These are phyloP conservation scores for Umbellularia californica DNA, from an alignment of 164 flowering plant species.

Conservation along the genomic window DNA sequence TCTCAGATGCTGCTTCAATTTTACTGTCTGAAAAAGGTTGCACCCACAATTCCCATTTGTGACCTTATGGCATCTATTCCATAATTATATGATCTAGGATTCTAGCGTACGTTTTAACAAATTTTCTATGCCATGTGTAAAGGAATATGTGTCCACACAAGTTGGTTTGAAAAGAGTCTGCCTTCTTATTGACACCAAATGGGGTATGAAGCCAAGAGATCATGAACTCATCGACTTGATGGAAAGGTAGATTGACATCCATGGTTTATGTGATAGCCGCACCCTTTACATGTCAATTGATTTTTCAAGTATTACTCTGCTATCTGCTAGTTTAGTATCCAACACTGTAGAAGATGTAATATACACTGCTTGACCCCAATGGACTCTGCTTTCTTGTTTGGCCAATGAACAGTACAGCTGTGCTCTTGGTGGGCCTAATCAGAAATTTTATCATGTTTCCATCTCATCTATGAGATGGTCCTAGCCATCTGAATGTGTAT, in stretches of 20 bases:
- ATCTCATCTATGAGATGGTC: too few species aligned
- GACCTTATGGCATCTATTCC: neutral
- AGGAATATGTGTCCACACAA: slow-evolving; percentile 90
- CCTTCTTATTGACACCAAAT: slow-evolving; percentile 92
- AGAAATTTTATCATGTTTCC: too few species aligned
- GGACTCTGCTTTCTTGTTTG: neutral
- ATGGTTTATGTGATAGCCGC: neutral
- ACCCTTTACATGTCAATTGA: neutral
- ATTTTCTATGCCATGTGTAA: slow-evolving; percentile 46
- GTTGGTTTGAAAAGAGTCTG: slow-evolving; percentile 76
- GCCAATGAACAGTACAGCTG: neutral
- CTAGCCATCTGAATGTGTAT: too few species aligned
- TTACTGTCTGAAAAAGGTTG: neutral
- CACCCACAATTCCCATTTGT: neutral
- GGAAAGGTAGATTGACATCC: slow-evolving; percentile 67
- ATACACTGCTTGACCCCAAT: neutral
- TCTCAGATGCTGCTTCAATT: too few species aligned
- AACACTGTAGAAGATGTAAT: neutral
- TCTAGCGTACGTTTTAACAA: neutral
- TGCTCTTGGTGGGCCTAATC: neutral
- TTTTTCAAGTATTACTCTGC: neutral
- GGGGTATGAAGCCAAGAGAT: slow-evolving; percentile 99
- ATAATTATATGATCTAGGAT: too few species aligned
- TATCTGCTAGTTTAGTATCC: neutral
- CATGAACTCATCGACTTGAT: slow-evolving; percentile 77